Evolutionary conservation across 139 green algal species (phyloP), one percentile per base, ranked within the genome.

Genomic region (Zygnema cylindricum): DNA sequence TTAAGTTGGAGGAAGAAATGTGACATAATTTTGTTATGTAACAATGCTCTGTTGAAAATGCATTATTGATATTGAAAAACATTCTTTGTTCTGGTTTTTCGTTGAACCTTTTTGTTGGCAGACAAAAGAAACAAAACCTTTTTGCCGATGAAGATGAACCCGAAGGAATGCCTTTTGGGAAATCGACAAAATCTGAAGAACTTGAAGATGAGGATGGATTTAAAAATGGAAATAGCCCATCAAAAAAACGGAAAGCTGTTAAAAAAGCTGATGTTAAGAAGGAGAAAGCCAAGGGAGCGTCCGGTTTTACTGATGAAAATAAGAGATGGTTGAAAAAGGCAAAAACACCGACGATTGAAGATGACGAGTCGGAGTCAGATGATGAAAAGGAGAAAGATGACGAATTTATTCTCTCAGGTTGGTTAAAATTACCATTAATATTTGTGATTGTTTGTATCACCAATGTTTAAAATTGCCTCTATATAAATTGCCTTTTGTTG

Each of bases 251-350:
- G 71, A 85, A 54, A 82, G 16, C 49, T 30, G 81, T 82, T 30
- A 87, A 63, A 7, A 87, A 87, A 7, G 22, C 81, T 3, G 32
- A 43, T 33, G 38, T 49, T 30, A 86, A 86, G 43, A 35, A 35
- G 71, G 38, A n/a, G 36, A 38, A 63, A 25, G 78, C 35, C 35
- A 63, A 63, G 78, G 43, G 49, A 55, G 76, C 69, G n/a, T 71
- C 39, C 33, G 78, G 39, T 38, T 87, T 77, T 49, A 91, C n/a
- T 11, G 88, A 92, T 40, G 84, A 91, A 81, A 91, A 91, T 42
- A 7, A n/a, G 41, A 90, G 42, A 30, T 90, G 85, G 85, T 21
- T 85, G 63, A 92, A 91, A 32, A 83, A 41, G n/a, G 25, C 22
- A 23, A 30, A 21, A 76, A 43, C 11, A 40, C 57, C 43, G 71